Conservation (phyloP, 208 protist genomes). For the Leishmania braziliensis region DNA sequence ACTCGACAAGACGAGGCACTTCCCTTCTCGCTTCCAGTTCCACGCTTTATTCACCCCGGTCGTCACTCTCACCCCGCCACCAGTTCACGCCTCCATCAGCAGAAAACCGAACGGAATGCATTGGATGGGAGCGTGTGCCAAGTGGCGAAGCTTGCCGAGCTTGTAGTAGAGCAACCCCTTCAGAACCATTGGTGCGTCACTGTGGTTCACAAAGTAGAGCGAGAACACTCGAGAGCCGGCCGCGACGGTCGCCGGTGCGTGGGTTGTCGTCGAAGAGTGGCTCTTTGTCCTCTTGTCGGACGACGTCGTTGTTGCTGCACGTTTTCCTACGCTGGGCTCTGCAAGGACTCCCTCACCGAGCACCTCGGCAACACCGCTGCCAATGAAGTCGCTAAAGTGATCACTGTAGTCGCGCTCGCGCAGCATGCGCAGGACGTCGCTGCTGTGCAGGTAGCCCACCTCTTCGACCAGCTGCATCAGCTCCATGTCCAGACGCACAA, state of each 20-base stretch:
- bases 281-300: neutral
- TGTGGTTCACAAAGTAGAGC: slow-evolving; percentile 61
- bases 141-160: slow-evolving; percentile 32
- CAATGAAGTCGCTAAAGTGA: slow-evolving; percentile 24
- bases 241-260: neutral
- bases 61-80: neutral
- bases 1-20: neutral
- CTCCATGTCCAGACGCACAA: slow-evolving; percentile 58
- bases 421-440: slow-evolving; percentile 55
- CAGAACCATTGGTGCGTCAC: slow-evolving; percentile 57
- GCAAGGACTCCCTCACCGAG: slow-evolving; percentile 6
- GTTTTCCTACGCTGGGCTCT: neutral
- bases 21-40: neutral
- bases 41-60: neutral
- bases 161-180: slow-evolving; percentile 86
- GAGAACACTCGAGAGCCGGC: slow-evolving; percentile 44
- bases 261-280: neutral
- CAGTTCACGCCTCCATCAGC: slow-evolving; percentile 34
- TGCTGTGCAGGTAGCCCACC: slow-evolving; percentile 62
- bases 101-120: slow-evolving; percentile 73
- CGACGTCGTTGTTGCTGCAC: neutral
- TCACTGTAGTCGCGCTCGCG: slow-evolving; percentile 42
- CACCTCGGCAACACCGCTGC: slow-evolving; percentile 10
- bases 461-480: slow-evolving; percentile 64
- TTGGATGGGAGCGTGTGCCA: slow-evolving; percentile 41